Evolutionary conservation across 2,329 filamentous ascomycete species (phyloP), one percentile per base, ranked within the genome.

Genomic region (Plenodomus tracheiphilus): DNA sequence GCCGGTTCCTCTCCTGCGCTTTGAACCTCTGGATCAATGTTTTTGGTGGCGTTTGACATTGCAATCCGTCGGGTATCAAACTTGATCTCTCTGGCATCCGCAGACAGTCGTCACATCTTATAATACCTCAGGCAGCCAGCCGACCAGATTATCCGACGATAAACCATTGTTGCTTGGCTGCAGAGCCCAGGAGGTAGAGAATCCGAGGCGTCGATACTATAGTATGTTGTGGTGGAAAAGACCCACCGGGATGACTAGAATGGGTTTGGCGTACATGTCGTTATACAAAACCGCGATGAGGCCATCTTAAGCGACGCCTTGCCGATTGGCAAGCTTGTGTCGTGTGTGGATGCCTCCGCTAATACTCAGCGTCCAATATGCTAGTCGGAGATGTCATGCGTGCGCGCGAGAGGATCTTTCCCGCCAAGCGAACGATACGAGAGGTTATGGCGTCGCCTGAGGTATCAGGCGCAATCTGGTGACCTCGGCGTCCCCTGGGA

Each of bases 21-120:
- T n/a, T 58, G 51, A 21, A 51, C 41, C 18, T 59, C 54, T 2
- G 39, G 48, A n/a, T 61, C 60, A n/a, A 54, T n/a, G n/a, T 39
- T 30, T 22, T 61, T 56, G 22, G 49, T 25, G 2, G 49, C 10
- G 22, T 25, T 25, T 10, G 22, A 25, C 22, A 25, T 25, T 25
- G 6, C 6, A 6, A 6, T 10, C 10, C 22, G 5, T 25, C 10
- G n/a, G n/a, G n/a, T 25, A 25, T 10, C 5, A 25, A 6, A 10
- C 22, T 25, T 25, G 22, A 10, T 25, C 22, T 25, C 22, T n/a
- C n/a, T n/a, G n/a, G n/a, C 6, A 35, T 25, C 7, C 32, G n/a
- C 22, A n/a, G 20, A 36, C 5, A 5, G 6, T 25, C 39, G 19
- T 19, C 20, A 17, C 18, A 38, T 38, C 30, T 47, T 41, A 37